phyloP scores from a whole-genome alignment of 1,139 yeast genomes.

The Candida tetrigidarum region DNA sequence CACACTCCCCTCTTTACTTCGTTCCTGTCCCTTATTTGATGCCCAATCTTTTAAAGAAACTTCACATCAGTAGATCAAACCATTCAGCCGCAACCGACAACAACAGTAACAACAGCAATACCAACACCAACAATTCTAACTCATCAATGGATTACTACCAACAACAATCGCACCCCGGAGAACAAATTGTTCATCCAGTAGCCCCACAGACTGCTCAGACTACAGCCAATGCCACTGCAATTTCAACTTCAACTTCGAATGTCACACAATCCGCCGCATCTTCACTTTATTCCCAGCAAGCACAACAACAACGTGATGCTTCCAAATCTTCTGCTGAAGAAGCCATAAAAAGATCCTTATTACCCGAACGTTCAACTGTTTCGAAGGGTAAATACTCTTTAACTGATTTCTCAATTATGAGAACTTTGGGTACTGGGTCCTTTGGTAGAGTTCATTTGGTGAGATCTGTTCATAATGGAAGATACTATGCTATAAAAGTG shows the following conservation, averaged over 20 bases:
- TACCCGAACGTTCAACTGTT: slow-evolving; percentile 38
- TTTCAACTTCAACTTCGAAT: slow-evolving; percentile 14
- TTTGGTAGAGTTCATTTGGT: slow-evolving; percentile 67
- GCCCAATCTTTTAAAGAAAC: slow-evolving; percentile 26
- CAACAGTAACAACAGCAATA: too few species aligned
- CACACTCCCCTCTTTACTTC: neutral
- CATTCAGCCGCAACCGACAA: neutral
- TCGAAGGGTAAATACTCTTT: slow-evolving; percentile 61
- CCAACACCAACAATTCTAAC: slow-evolving; percentile 5
- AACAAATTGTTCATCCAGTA: slow-evolving; percentile 18
- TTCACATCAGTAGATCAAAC: slow-evolving; percentile 24
- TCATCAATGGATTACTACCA: slow-evolving; percentile 8
- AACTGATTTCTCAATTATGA: slow-evolving; percentile 54
- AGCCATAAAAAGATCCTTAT: slow-evolving; percentile 34
- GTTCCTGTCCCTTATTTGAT: slow-evolving; percentile 16
- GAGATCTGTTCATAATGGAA: slow-evolving; percentile 60
- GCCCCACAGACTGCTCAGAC: slow-evolving; percentile 16
- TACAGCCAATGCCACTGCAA: slow-evolving; percentile 16
- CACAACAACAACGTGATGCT: slow-evolving; percentile 10
- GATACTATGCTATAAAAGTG: slow-evolving; percentile 64
- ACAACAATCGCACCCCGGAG: slow-evolving; percentile 18
- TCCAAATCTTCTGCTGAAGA: slow-evolving; percentile 25
- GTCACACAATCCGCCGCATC: slow-evolving; percentile 12
- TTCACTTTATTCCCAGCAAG: slow-evolving; percentile 9
- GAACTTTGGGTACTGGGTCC: slow-evolving; percentile 65